Percentiles rank a stretch among this genome's conserved stretches.
phyloP scores from a whole-genome alignment of 2,329 filamentous ascomycete genomes.

The Talaromyces funiculosus region DNA sequence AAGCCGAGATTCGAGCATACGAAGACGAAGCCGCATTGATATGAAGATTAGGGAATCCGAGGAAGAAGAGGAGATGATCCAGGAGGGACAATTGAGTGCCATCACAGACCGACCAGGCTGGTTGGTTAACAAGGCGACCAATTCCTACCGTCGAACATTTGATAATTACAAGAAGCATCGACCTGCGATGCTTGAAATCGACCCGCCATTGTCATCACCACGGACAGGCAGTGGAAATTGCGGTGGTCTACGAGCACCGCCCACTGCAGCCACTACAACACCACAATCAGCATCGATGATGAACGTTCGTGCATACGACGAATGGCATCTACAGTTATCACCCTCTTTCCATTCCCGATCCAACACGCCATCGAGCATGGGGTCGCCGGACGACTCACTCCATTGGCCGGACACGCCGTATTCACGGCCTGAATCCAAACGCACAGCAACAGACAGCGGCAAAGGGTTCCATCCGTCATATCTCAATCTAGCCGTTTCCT shows the following conservation, averaged over 20 bases:
- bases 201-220: neutral
- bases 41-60: constrained; percentile 9
- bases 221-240: neutral
- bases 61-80: constrained; percentile 12
- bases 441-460: constrained; percentile 25
- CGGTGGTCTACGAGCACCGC: neutral
- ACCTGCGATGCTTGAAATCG: neutral
- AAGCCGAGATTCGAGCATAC: constrained; percentile 16
- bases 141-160: constrained; percentile 11
- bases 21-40: constrained; percentile 12
- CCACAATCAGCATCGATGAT: constrained; percentile 8
- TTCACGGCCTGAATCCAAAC: constrained; percentile 34
- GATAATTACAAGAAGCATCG: constrained; percentile 7
- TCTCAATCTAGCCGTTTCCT: constrained; percentile 29
- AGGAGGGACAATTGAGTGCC: constrained; percentile 11
- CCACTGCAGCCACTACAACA: constrained; percentile 1
- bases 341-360: constrained; percentile 18
- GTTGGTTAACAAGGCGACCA: constrained; percentile 5
- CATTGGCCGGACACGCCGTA: constrained; percentile 31
- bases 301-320: constrained; percentile 13
- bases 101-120: neutral
- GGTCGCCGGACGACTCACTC: constrained; percentile 21
- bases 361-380: constrained; percentile 28
- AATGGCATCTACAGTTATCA: constrained; percentile 13
- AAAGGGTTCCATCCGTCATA: constrained; percentile 27